Conservation (phyloP, 495 filamentous ascomycete species). For the Hypoxylon crocopeplum region DNA sequence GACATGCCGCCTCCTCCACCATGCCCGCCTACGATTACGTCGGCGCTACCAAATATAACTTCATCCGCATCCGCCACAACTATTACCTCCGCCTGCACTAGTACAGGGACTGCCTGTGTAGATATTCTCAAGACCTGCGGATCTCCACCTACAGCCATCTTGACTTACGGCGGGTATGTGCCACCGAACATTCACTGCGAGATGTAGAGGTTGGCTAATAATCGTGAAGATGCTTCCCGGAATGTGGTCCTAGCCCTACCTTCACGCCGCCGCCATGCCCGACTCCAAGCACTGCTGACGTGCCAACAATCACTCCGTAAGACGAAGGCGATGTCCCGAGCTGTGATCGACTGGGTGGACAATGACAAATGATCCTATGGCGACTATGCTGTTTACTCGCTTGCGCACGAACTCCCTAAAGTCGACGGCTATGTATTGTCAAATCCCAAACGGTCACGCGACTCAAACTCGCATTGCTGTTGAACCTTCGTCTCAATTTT, state of each 20-base stretch:
- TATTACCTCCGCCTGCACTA: conserved; percentile 22
- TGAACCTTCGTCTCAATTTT: too few species aligned
- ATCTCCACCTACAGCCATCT: conserved; percentile 33
- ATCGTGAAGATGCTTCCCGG: conserved; percentile 32
- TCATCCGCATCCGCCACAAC: neutral
- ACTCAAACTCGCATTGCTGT: too few species aligned
- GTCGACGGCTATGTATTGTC: too few species aligned
- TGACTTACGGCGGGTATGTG: conserved; percentile 40
- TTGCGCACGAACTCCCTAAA: too few species aligned
- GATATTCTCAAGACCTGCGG: conserved; percentile 35
- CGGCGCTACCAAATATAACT: neutral
- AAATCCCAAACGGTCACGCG: too few species aligned
- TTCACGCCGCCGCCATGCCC: conserved; percentile 36
- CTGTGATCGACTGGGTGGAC: neutral
- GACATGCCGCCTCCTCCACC: conserved; percentile 24
- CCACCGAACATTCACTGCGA: neutral
- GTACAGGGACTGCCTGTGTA: conserved; percentile 33
- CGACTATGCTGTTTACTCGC: too few species aligned
- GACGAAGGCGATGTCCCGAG: neutral
- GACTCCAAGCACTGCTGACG: neutral
- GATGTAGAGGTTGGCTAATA: neutral
- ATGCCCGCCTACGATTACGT: conserved; percentile 7
- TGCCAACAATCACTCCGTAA: neutral
- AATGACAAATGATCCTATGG: neutral
- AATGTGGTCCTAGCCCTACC: conserved; percentile 31